phyloP scores from a whole-genome alignment of 768 basidiomycete species.

The Podaxis sp. region DNA sequence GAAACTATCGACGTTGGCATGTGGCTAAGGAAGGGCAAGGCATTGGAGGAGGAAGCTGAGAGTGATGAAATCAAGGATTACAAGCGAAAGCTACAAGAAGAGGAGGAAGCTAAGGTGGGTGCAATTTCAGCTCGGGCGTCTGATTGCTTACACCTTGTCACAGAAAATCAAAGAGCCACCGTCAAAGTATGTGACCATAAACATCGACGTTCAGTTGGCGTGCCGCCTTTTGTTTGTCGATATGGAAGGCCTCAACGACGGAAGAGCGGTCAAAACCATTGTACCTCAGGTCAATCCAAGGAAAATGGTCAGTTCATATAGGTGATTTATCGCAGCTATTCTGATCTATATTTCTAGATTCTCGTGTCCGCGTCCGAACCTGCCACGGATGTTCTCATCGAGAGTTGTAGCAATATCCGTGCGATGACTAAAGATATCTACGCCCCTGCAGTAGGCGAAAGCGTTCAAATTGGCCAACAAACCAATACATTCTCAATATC shows the following conservation, averaged over 20 bases:
- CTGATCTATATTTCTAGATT: slow-evolving; percentile 55
- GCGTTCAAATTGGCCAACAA: slow-evolving; percentile 90
- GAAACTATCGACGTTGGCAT: slow-evolving; percentile 94
- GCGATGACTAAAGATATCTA: slow-evolving; percentile 93
- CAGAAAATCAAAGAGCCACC: slow-evolving; percentile 85
- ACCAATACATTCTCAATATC: slow-evolving; percentile 94
- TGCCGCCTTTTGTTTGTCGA: slow-evolving; percentile 92
- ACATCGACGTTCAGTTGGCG: slow-evolving; percentile 75
- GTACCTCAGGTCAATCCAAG: slow-evolving; percentile 95
- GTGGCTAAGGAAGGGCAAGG: slow-evolving; percentile 92
- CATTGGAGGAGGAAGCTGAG: slow-evolving; percentile 88
- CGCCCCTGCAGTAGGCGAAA: slow-evolving; percentile 74
- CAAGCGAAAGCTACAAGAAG: slow-evolving; percentile 70
- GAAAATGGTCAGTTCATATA: slow-evolving; percentile 68
- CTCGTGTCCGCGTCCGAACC: slow-evolving; percentile 76
- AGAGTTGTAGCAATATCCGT: slow-evolving; percentile 79
- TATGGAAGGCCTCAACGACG: slow-evolving; percentile 96
- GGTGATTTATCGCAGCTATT: neutral
- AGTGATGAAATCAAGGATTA: slow-evolving; percentile 79
- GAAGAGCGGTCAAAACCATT: slow-evolving; percentile 94
- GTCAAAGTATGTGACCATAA: slow-evolving; percentile 82
- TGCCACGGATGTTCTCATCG: slow-evolving; percentile 72
- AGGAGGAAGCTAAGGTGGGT: slow-evolving; percentile 61
- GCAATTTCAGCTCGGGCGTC: neutral
- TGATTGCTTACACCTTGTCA: slow-evolving; percentile 15